Base-by-base conservation (phyloP, 2,329 filamentous ascomycete genomes). In the Stylonectria norvegica region DNA sequence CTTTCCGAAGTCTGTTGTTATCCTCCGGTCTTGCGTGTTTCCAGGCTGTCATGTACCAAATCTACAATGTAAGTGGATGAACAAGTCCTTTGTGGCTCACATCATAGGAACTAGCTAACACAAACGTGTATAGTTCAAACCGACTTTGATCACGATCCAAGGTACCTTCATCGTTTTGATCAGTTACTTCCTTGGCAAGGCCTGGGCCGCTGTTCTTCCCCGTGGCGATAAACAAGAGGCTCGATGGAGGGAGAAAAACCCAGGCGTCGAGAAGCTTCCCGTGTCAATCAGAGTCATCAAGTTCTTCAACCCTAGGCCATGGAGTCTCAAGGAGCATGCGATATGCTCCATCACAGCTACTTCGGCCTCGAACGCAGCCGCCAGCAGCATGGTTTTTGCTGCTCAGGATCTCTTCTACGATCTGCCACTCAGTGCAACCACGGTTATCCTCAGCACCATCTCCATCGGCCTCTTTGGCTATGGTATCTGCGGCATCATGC, bases 131-230 rank as follows among this genome's bases (percentile, higher is more conserved):
- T 29, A 76, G 71, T 78, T 74, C 56, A 77, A 78, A 65, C 74
- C 73, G 0, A 78, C 74, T 1, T 3, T 25, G 1, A 55, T 73
- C 23, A 65, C 63, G 3, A 72, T 78, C 14, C 64, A 66, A 12
- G 73, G 74, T 25, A 78, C 73, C 0, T 79, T 78, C 39, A 76
- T 78, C 36, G 74, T 77, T 5, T 67, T 79, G 28, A 76, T 79
- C 32, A 71, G 72, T 10, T 78, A 78, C 58, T 78, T 79, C 34
- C 35, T 71, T 2, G 76, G 76, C 7, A 73, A 61, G n/a, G 59
- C 51, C 4, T 61, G 58, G 58, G 55, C 57, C 2, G 36, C 42
- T 2, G 11, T 43, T 5, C 63, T 78, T 3, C 75, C 76, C 1
- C 73, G 75, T 5, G 75, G 75, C 10, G 76, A 79, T 36, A 58